Percentiles rank a stretch among this genome's conserved stretches.
These are phyloP conservation scores for Acanthamoeba divionensis DNA, from an alignment of 208 protist genomes.

Conservation along the genomic window DNA sequence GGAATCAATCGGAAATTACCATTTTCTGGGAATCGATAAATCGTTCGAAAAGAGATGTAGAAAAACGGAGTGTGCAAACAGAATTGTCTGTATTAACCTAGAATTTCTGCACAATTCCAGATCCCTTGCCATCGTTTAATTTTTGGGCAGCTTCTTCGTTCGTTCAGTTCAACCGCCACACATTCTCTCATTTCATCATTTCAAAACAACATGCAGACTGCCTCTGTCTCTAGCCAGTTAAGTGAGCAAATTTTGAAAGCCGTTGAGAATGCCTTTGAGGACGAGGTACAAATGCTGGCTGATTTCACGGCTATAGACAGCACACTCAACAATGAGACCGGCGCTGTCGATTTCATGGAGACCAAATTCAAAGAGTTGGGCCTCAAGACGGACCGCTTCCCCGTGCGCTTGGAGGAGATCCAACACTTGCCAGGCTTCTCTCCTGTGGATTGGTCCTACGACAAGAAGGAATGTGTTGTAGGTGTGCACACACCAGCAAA, in stretches of 20 bases:
- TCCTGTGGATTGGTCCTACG: constrained; percentile 62
- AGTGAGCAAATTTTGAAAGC: constrained; percentile 54
- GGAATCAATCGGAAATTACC: no score
- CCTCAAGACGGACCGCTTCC: constrained; percentile 57
- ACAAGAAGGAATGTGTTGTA: constrained; percentile 65
- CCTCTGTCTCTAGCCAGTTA: no score
- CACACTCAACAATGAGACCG: constrained; percentile 57
- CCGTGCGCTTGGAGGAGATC: constrained; percentile 48
- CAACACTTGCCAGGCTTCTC: constrained; percentile 60
- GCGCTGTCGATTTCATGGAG: constrained; percentile 55
- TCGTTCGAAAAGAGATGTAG: no score
- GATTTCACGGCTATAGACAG: constrained; percentile 63
- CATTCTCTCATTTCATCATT: no score
- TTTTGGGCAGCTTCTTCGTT: no score
- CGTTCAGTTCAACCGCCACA: no score
- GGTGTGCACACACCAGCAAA: constrained; percentile 33
- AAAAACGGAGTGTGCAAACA: no score
- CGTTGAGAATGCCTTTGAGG: constrained; percentile 57
- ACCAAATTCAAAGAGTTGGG: constrained; percentile 37
- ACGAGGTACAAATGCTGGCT: constrained; percentile 59
- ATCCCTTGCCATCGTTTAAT: no score
- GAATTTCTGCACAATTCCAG: no score
- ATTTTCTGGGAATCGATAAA: no score
- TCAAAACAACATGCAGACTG: no score
- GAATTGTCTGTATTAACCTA: no score